phyloP scores from a whole-genome alignment of 2,329 filamentous ascomycete genomes.

The Epichloe sibirici region DNA sequence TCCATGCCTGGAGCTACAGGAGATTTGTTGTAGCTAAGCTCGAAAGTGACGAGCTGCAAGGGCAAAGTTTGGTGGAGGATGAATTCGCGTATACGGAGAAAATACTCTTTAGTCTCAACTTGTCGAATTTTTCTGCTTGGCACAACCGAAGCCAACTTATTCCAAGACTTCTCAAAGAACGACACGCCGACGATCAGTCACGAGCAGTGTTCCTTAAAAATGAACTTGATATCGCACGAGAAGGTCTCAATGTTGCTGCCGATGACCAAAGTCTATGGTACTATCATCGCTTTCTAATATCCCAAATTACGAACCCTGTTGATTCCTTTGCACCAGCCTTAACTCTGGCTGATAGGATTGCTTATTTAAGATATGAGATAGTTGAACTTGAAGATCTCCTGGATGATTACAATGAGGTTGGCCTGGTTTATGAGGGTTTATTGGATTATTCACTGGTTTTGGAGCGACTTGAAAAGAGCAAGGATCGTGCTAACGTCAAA shows the following conservation, averaged over 20 bases:
- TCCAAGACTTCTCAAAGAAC: neutral
- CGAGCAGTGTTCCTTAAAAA: neutral
- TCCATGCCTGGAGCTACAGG: constrained; percentile 2
- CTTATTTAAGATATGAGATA: neutral
- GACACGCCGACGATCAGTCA: neutral
- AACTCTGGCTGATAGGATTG: neutral
- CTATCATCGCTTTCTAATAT: constrained; percentile 3
- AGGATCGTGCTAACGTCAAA: neutral
- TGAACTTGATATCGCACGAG: neutral
- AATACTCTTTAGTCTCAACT: neutral
- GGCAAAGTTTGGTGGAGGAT: neutral
- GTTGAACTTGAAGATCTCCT: constrained; percentile 1
- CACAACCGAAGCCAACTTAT: neutral
- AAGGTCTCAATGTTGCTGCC: constrained; percentile 1
- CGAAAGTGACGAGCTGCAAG: neutral
- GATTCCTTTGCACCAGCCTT: neutral
- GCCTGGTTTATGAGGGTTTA: constrained; percentile 3
- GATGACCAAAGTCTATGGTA: constrained; percentile 5
- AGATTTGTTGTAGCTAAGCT: neutral
- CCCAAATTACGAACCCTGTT: neutral
- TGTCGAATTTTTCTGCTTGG: constrained; percentile 3
- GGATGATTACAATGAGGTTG: constrained; percentile 1
- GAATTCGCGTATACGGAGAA: neutral
- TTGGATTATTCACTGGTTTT: constrained; percentile 1
- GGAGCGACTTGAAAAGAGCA: neutral